Percentiles rank a stretch among this genome's conserved stretches.
These are phyloP conservation scores for Pterula multifida DNA, from an alignment of 1,284 basidiomycete species.

Conservation along the genomic window DNA sequence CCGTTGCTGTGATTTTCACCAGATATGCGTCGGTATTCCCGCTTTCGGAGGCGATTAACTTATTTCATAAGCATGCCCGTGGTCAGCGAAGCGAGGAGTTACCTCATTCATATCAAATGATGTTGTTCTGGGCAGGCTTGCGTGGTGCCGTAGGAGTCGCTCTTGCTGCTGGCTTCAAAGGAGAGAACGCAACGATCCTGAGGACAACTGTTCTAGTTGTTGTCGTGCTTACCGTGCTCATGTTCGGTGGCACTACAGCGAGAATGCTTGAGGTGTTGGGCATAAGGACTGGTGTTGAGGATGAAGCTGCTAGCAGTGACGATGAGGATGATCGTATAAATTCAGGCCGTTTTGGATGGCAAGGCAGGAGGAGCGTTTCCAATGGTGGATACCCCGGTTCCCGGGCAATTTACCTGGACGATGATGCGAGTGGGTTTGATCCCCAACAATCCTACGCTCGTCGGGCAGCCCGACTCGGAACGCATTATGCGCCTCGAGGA, in stretches of 20 bases:
- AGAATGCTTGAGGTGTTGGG: slow-evolving; percentile 97
- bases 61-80: slow-evolving; percentile 73
- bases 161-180: slow-evolving; percentile 90
- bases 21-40: slow-evolving; percentile 96
- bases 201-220: slow-evolving; percentile 92
- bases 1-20: slow-evolving; percentile 85
- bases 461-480: slow-evolving; percentile 25
- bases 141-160: slow-evolving; percentile 96
- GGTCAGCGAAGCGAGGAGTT: slow-evolving; percentile 81
- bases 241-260: slow-evolving; percentile 94
- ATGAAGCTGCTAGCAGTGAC: slow-evolving; percentile 73
- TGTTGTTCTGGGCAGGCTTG: slow-evolving; percentile 98
- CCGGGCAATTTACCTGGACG: slow-evolving; percentile 35
- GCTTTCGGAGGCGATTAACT: slow-evolving; percentile 90
- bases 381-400: slow-evolving; percentile 17
- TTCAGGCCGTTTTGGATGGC: slow-evolving; percentile 16
- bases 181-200: slow-evolving; percentile 82
- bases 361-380: slow-evolving; percentile 14
- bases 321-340: slow-evolving; percentile 56
- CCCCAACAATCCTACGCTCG: slow-evolving; percentile 22
- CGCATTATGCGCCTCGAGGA: slow-evolving; percentile 33
- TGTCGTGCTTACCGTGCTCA: slow-evolving; percentile 88
- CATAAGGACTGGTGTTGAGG: slow-evolving; percentile 91
- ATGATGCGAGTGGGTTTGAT: slow-evolving; percentile 27
- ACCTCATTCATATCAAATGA: slow-evolving; percentile 94